phyloP scores from a whole-genome alignment of 2,329 filamentous ascomycete species.

The Pleomassaria siparia region DNA sequence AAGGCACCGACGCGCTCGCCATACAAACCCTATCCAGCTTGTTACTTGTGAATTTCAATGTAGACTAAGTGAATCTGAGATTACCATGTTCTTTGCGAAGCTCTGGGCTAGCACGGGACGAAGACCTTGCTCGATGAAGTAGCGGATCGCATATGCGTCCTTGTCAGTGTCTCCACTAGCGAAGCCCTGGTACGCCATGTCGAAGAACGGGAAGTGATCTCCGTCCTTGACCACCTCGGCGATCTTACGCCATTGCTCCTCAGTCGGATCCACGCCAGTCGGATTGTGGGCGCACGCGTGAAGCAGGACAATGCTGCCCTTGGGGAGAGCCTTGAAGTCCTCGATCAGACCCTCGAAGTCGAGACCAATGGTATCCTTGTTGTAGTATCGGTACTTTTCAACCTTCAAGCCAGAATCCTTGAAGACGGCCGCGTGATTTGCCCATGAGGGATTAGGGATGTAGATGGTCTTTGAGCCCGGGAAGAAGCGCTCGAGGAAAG shows the following conservation, averaged over 20 bases:
- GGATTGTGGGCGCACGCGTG: constrained; percentile 99
- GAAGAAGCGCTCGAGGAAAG: constrained; percentile 90
- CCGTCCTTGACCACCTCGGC: constrained; percentile 81
- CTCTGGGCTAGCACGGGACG: constrained; percentile 86
- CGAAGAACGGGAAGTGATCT: constrained; percentile 94
- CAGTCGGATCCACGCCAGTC: constrained; percentile 90
- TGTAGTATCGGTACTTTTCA: constrained; percentile 97
- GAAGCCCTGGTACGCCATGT: constrained; percentile 99
- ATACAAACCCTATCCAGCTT: constrained; percentile 73
- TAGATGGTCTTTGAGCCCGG: constrained; percentile 93
- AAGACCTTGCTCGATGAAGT: constrained; percentile 93
- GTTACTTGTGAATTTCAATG: constrained; percentile 9
- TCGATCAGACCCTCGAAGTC: constrained; percentile 93
- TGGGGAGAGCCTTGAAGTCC: constrained; percentile 86
- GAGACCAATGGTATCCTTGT: constrained; percentile 96
- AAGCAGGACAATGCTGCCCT: constrained; percentile 85
- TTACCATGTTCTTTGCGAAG: constrained; percentile 98
- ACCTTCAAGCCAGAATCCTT: constrained; percentile 87
- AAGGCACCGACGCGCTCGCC: constrained; percentile 98
- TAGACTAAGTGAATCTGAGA: constrained; percentile 15
- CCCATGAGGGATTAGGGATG: constrained; percentile 95
- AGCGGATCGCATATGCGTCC: constrained; percentile 88
- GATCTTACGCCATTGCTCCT: constrained; percentile 91
- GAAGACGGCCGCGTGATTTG: constrained; percentile 97
- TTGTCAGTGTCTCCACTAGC: constrained; percentile 88